Conservation (phyloP, 2,329 filamentous ascomycete genomes). For the Sporothrix inflata region DNA sequence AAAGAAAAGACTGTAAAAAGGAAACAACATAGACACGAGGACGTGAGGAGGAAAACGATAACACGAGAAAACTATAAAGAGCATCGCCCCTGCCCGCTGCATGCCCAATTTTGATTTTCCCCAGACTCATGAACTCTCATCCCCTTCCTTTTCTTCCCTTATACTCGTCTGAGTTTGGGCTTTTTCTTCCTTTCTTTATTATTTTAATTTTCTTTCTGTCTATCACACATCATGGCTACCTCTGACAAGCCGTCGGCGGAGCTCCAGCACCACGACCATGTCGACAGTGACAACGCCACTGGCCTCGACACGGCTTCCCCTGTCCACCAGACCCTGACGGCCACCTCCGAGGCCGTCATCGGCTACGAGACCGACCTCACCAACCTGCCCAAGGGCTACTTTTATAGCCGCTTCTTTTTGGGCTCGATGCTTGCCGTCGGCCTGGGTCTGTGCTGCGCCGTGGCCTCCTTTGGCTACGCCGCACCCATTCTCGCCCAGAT, state of each 20-base stretch:
- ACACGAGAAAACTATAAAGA: conserved; percentile 9
- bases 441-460: conserved; percentile 36
- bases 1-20: neutral
- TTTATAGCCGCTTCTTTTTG: conserved; percentile 26
- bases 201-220: neutral
- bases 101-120: neutral
- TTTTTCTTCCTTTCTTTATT: neutral
- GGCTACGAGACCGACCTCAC: conserved; percentile 26
- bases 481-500: conserved; percentile 33
- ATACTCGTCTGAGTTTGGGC: neutral
- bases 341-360: conserved; percentile 12
- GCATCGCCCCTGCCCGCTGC: neutral
- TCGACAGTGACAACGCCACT: neutral
- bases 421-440: conserved; percentile 31
- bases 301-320: neutral
- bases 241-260: neutral
- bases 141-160: neutral
- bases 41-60: neutral
- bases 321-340: conserved; percentile 11
- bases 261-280: neutral
- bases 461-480: conserved; percentile 38
- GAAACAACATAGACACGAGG: neutral
- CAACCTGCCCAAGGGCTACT: conserved; percentile 29
- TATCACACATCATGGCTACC: neutral
- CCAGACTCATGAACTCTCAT: neutral